Evolutionary conservation across 139 green algal genomes (phyloP).

Genomic region (Trebouxia sp.): DNA sequence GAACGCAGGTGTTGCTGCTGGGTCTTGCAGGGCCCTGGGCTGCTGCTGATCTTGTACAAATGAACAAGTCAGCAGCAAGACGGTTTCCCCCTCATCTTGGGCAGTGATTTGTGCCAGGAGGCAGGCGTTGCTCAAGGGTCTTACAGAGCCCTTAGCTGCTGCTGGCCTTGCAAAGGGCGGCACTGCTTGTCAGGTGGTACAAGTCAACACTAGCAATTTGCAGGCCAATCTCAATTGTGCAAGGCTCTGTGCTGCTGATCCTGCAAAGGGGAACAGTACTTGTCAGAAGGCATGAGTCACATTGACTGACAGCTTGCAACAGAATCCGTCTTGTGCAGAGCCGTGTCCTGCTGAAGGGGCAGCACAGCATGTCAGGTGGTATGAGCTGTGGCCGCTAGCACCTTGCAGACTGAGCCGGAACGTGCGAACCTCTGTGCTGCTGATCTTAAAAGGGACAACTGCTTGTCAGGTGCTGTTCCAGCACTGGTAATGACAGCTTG

Average conservation of each 20-base stretch:
- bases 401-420: no score
- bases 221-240: no score
- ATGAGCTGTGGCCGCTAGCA: no score
- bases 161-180: not conserved
- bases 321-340: no score
- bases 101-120: conserved; percentile 27
- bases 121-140: not conserved
- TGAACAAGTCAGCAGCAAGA: not conserved
- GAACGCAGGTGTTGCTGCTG: not conserved
- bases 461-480: no score
- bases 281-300: no score
- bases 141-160: not conserved
- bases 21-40: not conserved
- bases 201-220: not conserved
- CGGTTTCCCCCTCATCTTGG: conserved; percentile 43
- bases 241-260: no score
- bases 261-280: no score
- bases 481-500: no score
- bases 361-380: not conserved
- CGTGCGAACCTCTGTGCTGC: no score
- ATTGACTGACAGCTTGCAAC: not conserved
- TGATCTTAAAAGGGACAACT: no score
- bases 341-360: not conserved
- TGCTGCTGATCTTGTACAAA: not conserved
- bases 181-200: no score